A percentile compares a stretch with the other conserved stretches of the same genome.
Conservation (phyloP, 2,329 filamentous ascomycete genomes). For the Fusarium austroafricanum region DNA sequence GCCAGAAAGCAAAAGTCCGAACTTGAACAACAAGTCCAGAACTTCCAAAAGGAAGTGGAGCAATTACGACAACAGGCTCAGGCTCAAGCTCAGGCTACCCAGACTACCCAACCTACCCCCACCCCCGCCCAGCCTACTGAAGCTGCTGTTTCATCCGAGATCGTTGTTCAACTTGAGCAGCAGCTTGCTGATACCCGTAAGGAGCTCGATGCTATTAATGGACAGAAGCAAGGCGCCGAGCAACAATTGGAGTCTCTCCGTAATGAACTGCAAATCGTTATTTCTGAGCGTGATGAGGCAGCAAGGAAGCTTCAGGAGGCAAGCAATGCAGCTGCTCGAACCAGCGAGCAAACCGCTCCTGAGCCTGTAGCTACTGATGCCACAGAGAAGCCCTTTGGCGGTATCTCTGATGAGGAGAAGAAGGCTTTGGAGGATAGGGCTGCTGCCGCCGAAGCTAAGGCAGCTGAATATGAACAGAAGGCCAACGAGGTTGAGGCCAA, state of each 20-base stretch:
- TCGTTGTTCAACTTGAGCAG: slow-evolving; percentile 60
- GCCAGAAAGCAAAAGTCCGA: slow-evolving; percentile 50
- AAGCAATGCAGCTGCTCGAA: slow-evolving; percentile 49
- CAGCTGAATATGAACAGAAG: slow-evolving; percentile 73
- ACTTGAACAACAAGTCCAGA: slow-evolving; percentile 57
- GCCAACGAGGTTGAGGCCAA: slow-evolving; percentile 72
- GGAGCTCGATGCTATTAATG: slow-evolving; percentile 73
- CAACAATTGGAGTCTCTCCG: slow-evolving; percentile 67
- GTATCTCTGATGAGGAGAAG: slow-evolving; percentile 67
- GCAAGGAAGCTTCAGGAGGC: slow-evolving; percentile 54
- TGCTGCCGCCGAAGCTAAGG: slow-evolving; percentile 68
- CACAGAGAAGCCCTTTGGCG: slow-evolving; percentile 17
- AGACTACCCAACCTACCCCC: slow-evolving; percentile 42
- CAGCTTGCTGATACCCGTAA: slow-evolving; percentile 63
- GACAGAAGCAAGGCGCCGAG: slow-evolving; percentile 77
- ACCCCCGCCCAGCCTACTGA: slow-evolving; percentile 51
- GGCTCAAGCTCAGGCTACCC: slow-evolving; percentile 50
- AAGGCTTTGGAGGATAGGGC: slow-evolving; percentile 72
- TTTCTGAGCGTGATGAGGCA: slow-evolving; percentile 73
- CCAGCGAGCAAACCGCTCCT: slow-evolving; percentile 26
- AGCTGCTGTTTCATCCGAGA: slow-evolving; percentile 59
- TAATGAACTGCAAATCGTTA: slow-evolving; percentile 69
- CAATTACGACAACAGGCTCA: slow-evolving; percentile 53
- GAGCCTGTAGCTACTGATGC: slow-evolving; percentile 33
- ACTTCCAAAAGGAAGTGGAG: slow-evolving; percentile 57